Percentiles rank a stretch among this genome's conserved stretches.
phyloP scores from a whole-genome alignment of 352 stramenopile genomes.

The Phytophthora hibernalis region DNA sequence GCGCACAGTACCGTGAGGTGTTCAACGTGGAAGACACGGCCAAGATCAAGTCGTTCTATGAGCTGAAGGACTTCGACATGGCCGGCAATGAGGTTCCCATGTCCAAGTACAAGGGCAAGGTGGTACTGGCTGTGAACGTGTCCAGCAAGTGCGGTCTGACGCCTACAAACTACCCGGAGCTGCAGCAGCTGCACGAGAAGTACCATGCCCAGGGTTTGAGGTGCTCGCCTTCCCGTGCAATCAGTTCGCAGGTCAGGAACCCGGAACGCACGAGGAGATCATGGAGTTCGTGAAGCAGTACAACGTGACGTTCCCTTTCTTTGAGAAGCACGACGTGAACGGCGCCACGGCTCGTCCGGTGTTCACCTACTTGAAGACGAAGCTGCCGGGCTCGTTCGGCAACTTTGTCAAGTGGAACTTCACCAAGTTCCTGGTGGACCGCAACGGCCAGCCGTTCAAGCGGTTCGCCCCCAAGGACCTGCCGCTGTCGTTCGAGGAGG shows the following conservation, averaged over 20 bases:
- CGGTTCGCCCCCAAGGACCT: constrained; percentile 30
- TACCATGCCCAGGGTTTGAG: constrained; percentile 62
- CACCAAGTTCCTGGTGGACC: constrained; percentile 91
- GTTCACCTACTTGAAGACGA: constrained; percentile 83
- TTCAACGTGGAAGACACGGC: constrained; percentile 38
- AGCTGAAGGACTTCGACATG: constrained; percentile 75
- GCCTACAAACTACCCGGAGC: constrained; percentile 87
- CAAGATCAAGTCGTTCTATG: constrained; percentile 68
- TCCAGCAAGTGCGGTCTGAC: constrained; percentile 83
- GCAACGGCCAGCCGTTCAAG: constrained; percentile 70
- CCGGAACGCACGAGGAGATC: constrained; percentile 77
- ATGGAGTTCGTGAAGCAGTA: constrained; percentile 62
- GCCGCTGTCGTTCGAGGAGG: constrained; percentile 34
- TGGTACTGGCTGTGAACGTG: constrained; percentile 81
- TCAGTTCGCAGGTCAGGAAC: constrained; percentile 64
- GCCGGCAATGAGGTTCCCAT: constrained; percentile 67
- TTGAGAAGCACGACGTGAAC: constrained; percentile 88
- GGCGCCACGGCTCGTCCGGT: constrained; percentile 74
- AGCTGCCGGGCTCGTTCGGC: constrained; percentile 64
- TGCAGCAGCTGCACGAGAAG: constrained; percentile 70
- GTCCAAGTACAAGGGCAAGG: constrained; percentile 66
- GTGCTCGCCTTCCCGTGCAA: constrained; percentile 88
- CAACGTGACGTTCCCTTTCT: constrained; percentile 42
- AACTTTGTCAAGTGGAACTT: constrained; percentile 91
- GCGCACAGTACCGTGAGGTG: constrained; percentile 4